Percentiles rank a stretch among this genome's conserved stretches.
These are phyloP conservation scores for Gamsiella multidivaricata DNA, from an alignment of 192 early-diverging fungal species.

Conservation along the genomic window DNA sequence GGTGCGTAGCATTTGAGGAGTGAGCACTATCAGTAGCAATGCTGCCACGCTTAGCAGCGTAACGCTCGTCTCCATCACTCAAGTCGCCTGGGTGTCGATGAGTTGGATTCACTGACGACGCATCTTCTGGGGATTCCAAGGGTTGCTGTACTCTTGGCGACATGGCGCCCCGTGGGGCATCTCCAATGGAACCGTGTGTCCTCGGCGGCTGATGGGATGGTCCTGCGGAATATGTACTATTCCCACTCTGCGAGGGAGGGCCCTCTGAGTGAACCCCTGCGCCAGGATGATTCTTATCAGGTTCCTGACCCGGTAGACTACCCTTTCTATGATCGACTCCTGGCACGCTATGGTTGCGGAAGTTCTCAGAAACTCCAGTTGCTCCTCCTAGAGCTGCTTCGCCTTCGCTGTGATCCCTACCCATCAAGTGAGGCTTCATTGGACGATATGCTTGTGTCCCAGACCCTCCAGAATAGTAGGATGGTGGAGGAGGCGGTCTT, in stretches of 20 bases:
- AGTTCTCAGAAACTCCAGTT: neutral
- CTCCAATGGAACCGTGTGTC: constrained; percentile 1
- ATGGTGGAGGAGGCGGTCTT: neutral
- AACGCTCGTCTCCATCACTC: neutral
- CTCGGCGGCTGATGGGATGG: constrained; percentile 10
- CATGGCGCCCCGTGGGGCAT: neutral
- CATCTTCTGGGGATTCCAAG: neutral
- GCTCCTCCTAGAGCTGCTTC: neutral
- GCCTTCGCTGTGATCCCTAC: neutral
- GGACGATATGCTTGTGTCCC: neutral
- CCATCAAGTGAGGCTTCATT: neutral
- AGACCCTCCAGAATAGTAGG: neutral
- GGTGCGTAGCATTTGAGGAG: neutral
- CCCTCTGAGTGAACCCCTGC: neutral
- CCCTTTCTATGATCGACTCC: constrained; percentile 7
- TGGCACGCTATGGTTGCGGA: constrained; percentile 20
- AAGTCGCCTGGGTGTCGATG: neutral
- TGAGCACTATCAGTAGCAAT: neutral
- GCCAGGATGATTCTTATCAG: constrained; percentile 2
- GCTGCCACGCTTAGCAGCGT: neutral
- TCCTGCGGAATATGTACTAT: neutral
- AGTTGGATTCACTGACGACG: neutral
- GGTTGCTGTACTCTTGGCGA: neutral
- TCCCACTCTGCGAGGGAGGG: neutral
- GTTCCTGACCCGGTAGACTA: constrained; percentile 2